phyloP scores from a whole-genome alignment of 2,329 filamentous ascomycete genomes.

The Diaporthe capsici region DNA sequence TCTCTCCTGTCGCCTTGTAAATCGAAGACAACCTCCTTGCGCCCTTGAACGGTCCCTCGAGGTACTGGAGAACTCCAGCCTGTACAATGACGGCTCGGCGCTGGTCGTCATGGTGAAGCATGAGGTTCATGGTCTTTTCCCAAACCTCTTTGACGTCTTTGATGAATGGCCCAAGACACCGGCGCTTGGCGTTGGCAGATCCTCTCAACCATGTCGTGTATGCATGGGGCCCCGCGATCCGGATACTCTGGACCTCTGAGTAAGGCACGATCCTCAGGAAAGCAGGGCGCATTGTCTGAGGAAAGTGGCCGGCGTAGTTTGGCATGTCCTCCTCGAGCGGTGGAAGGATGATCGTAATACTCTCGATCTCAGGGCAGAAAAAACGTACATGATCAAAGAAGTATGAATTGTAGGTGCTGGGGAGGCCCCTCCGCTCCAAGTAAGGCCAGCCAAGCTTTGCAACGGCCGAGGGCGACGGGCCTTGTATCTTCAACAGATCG shows the following conservation, averaged over 20 bases:
- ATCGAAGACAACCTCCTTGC: neutral
- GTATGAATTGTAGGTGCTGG: neutral
- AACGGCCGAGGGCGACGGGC: neutral
- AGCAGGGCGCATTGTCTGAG: neutral
- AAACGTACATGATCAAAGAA: neutral
- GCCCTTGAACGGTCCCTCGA: neutral
- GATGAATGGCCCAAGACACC: neutral
- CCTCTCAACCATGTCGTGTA: neutral
- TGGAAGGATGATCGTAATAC: neutral
- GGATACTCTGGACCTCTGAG: neutral
- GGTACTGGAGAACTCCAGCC: slow-evolving; percentile 5
- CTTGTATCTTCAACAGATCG: neutral
- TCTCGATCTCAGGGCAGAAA: neutral
- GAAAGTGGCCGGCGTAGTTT: neutral
- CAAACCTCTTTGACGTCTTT: slow-evolving; percentile 6
- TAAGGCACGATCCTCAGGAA: neutral
- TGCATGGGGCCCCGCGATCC: neutral
- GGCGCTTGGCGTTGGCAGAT: neutral
- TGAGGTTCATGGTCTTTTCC: neutral
- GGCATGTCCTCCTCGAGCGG: slow-evolving; percentile 1
- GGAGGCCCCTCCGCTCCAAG: too few species aligned
- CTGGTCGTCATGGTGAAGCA: neutral
- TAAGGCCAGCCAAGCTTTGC: neutral
- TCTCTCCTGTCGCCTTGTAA: neutral
- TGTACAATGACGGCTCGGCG: neutral